These are phyloP conservation scores for Trametes elegans DNA, from an alignment of 768 basidiomycete species.

Conservation along the genomic window DNA sequence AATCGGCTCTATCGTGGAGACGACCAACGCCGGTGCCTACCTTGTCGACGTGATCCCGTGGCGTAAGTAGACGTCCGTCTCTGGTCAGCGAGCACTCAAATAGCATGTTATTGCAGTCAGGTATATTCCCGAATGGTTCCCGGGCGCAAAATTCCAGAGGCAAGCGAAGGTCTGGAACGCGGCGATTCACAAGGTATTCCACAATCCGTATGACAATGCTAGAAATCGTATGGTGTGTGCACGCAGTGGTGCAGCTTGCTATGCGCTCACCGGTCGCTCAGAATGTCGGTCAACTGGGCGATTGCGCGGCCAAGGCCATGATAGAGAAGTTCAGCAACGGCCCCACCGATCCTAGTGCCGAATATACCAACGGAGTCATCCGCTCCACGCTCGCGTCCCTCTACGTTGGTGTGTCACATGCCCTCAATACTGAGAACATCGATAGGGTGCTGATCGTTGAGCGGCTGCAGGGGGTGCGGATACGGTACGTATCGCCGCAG, in stretches of 20 bases:
- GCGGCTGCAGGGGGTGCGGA: constrained; percentile 3
- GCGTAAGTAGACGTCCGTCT: neutral
- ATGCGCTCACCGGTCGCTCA: neutral
- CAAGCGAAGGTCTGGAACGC: constrained; percentile 1
- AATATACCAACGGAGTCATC: constrained; percentile 4
- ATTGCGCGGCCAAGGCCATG: constrained; percentile 12
- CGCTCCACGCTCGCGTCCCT: constrained; percentile 3
- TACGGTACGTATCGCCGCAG: neutral
- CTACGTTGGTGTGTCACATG: constrained; percentile 2
- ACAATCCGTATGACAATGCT: neutral
- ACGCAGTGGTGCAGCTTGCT: too few species aligned
- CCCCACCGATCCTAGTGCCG: neutral
- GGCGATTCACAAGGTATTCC: neutral
- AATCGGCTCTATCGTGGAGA: neutral
- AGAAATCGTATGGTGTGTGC: neutral
- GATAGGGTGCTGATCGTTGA: neutral
- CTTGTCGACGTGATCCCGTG: constrained; percentile 8
- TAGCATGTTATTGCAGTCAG: constrained; percentile 7
- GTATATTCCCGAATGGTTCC: constrained; percentile 26
- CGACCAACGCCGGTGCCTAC: constrained; percentile 8
- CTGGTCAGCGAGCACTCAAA: neutral
- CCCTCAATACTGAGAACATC: neutral
- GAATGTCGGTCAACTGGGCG: neutral
- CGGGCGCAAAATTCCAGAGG: constrained; percentile 24
- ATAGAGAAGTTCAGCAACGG: constrained; percentile 5